Conservation (phyloP, 139 green algal genomes). For the Spirogloea muscicola region DNA sequence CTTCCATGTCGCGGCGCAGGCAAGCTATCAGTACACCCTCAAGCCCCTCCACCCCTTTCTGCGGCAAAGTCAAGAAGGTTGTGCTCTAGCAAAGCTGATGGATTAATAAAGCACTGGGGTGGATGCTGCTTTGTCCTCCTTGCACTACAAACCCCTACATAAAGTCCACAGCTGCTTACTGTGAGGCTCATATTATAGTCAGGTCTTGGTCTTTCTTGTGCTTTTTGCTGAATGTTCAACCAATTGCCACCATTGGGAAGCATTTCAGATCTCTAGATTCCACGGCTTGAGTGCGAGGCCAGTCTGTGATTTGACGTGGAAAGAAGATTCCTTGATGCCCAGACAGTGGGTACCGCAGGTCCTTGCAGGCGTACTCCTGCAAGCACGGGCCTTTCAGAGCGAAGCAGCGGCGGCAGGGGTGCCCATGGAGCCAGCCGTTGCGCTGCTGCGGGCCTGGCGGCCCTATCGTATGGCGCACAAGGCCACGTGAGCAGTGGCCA, state of each 20-base stretch:
- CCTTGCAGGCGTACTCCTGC: slow-evolving; percentile 1
- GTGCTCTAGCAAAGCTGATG: background rate
- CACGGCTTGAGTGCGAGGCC: no score
- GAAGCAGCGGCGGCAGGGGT: background rate
- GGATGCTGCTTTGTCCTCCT: background rate
- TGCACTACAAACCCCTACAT: background rate
- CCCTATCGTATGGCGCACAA: slow-evolving; percentile 75
- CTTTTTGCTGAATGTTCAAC: no score
- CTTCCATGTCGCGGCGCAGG: slow-evolving; percentile 11
- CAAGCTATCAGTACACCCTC: background rate
- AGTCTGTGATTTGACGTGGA: no score
- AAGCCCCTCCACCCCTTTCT: background rate
- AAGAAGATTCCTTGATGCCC: background rate
- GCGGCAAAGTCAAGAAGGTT: background rate
- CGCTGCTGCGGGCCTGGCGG: slow-evolving; percentile 63
- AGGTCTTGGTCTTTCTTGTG: no score
- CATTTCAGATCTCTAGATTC: no score
- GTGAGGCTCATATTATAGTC: no score
- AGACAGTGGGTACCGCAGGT: slow-evolving; percentile 15
- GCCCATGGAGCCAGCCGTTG: background rate
- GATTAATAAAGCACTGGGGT: background rate
- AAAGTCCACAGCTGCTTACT: background rate
- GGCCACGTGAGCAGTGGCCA: slow-evolving; percentile 7
- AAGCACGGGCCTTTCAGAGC: background rate
- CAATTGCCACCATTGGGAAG: no score